These are phyloP conservation scores for Adenanthera pavonina DNA, from an alignment of 306 rosid species.

Conservation along the genomic window DNA sequence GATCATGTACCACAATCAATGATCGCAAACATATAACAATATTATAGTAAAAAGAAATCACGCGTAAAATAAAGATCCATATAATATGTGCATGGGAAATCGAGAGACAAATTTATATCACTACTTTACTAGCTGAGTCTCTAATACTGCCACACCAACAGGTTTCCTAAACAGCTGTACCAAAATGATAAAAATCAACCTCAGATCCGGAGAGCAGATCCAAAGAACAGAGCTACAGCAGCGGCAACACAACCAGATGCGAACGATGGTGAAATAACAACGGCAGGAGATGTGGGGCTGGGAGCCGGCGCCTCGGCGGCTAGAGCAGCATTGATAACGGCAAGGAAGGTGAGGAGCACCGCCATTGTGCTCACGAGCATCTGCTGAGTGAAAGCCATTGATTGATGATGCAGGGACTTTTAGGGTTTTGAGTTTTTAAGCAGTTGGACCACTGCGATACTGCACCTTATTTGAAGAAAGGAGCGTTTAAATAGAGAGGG, in stretches of 20 bases:
- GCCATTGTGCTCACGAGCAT: slow-evolving; percentile 52
- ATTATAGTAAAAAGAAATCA: slow-evolving; percentile 4
- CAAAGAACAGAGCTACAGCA: slow-evolving; percentile 61
- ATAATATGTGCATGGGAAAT: slow-evolving; percentile 32
- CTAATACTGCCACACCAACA: slow-evolving; percentile 38
- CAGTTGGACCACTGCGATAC: neutral
- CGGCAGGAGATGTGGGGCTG: slow-evolving; percentile 66
- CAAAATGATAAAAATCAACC: neutral
- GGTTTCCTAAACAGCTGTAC: slow-evolving; percentile 4
- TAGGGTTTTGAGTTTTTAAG: slow-evolving; percentile 38
- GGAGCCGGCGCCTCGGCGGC: slow-evolving; percentile 85
- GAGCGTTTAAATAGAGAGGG: slow-evolving; percentile 47
- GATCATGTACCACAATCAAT: slow-evolving; percentile 46
- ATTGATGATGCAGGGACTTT: slow-evolving; percentile 33
- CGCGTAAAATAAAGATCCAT: slow-evolving; percentile 11
- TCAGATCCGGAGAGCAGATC: slow-evolving; percentile 73
- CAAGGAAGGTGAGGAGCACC: slow-evolving; percentile 49
- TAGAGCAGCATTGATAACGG: slow-evolving; percentile 44
- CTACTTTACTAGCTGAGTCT: slow-evolving; percentile 31
- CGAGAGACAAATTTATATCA: slow-evolving; percentile 26
- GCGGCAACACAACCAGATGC: slow-evolving; percentile 52
- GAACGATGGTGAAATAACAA: slow-evolving; percentile 59
- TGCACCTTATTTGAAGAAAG: neutral
- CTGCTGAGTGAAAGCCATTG: slow-evolving; percentile 69
- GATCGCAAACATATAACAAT: slow-evolving; percentile 37